These are phyloP conservation scores for Plasmodium inui DNA, from an alignment of 169 alveolate species.

Conservation along the genomic window DNA sequence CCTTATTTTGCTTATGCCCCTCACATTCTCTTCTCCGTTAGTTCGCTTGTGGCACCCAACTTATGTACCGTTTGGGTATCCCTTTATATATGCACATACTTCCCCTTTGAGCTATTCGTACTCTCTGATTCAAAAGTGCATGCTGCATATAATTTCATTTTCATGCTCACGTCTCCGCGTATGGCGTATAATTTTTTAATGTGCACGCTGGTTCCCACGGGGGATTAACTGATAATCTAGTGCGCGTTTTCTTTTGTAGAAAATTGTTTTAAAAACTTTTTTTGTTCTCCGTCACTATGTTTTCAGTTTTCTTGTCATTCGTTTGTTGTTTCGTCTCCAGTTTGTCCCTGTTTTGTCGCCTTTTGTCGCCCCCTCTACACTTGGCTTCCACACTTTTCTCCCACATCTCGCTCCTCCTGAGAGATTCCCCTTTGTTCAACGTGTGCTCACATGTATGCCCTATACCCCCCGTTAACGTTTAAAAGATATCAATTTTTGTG, in stretches of 20 bases:
- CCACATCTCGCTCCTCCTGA: not conserved
- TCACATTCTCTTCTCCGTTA: not conserved
- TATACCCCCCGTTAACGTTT: not conserved
- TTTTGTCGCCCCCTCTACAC: not conserved
- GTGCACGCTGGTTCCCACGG: not conserved
- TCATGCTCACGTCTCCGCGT: not conserved
- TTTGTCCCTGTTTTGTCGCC: no score
- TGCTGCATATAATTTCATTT: not conserved
- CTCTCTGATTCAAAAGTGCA: not conserved
- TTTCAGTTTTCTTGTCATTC: not conserved
- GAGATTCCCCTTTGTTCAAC: not conserved
- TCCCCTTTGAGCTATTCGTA: not conserved
- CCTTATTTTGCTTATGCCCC: not conserved
- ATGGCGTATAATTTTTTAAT: not conserved
- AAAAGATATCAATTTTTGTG: not conserved
- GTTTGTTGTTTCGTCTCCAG: not conserved
- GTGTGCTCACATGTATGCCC: not conserved
- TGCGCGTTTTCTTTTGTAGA: not conserved
- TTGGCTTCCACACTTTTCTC: not conserved
- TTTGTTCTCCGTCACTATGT: not conserved
- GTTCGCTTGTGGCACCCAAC: no score
- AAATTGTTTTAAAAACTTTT: not conserved
- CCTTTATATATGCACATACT: not conserved
- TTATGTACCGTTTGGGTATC: not conserved
- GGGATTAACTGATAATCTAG: not conserved